Percentiles rank a stretch among this genome's conserved stretches.
phyloP scores from a whole-genome alignment of 176 grass and related monocot species.

The Oryza officinalis region DNA sequence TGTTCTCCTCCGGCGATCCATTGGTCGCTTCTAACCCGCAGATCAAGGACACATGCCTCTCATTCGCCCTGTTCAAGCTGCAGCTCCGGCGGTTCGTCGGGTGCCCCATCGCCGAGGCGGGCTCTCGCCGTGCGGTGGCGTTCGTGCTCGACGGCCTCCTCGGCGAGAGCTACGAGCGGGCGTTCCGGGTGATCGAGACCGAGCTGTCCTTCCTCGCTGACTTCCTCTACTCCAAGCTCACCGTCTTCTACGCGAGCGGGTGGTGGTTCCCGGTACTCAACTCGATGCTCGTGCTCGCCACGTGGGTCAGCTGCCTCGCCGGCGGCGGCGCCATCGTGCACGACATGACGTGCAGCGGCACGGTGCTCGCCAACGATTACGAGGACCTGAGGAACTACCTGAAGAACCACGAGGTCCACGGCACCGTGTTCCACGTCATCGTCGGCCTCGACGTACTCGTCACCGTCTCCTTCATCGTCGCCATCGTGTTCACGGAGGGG shows the following conservation, averaged over 20 bases:
- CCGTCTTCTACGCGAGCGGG: slow-evolving; percentile 50
- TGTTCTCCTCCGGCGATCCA: slow-evolving; percentile 15
- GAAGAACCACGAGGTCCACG: slow-evolving; percentile 19
- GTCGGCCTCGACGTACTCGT: slow-evolving; percentile 46
- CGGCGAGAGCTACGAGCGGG: not conserved
- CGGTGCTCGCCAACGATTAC: slow-evolving; percentile 36
- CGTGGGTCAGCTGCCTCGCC: slow-evolving; percentile 43
- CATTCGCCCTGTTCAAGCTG: slow-evolving; percentile 48
- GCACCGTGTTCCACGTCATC: slow-evolving; percentile 42
- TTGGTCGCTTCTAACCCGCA: slow-evolving; percentile 21
- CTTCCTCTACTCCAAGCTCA: slow-evolving; percentile 61
- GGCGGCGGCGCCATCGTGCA: slow-evolving; percentile 52
- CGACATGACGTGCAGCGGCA: slow-evolving; percentile 41
- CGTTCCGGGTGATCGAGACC: slow-evolving; percentile 38
- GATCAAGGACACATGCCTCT: slow-evolving; percentile 40
- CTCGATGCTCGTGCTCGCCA: slow-evolving; percentile 29
- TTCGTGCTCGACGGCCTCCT: slow-evolving; percentile 48
- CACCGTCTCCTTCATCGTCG: slow-evolving; percentile 38
- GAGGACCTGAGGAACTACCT: slow-evolving; percentile 11
- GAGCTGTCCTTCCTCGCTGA: slow-evolving; percentile 52
- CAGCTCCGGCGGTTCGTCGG: slow-evolving; percentile 51
- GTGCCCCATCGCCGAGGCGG: slow-evolving; percentile 40
- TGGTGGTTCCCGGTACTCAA: slow-evolving; percentile 56
- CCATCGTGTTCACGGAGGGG: slow-evolving; percentile 50
- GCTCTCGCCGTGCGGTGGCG: slow-evolving; percentile 32